These are phyloP conservation scores for Tylopilus subfusipes DNA, from an alignment of 768 basidiomycete species.

Conservation along the genomic window DNA sequence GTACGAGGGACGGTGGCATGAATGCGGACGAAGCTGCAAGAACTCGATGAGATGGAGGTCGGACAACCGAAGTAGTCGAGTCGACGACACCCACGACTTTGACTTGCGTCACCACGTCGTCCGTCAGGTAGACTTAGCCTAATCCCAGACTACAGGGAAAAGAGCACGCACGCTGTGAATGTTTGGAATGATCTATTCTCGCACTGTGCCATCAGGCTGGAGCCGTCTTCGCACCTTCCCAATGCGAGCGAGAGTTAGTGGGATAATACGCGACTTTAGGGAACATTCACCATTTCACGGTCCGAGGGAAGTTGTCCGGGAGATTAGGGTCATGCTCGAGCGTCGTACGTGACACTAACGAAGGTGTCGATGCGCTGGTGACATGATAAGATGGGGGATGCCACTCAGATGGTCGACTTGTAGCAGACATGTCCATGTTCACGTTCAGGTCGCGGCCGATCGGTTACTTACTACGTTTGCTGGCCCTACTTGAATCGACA, in stretches of 20 bases:
- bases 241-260: neutral
- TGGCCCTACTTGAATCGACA: no score
- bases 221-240: conserved; percentile 73
- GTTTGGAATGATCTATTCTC: conserved; percentile 67
- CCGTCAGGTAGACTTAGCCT: neutral
- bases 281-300: conserved; percentile 50
- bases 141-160: neutral
- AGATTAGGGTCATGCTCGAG: conserved; percentile 24
- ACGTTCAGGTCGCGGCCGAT: no score
- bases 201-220: conserved; percentile 59
- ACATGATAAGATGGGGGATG: conserved; percentile 31
- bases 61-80: neutral
- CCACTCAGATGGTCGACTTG: conserved; percentile 26
- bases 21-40: neutral
- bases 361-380: conserved; percentile 11
- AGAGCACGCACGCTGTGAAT: conserved; percentile 40
- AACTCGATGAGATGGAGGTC: neutral
- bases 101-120: neutral
- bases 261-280: neutral
- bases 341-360: conserved; percentile 5
- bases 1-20: conserved; percentile 2
- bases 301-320: conserved; percentile 49
- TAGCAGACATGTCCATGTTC: neutral
- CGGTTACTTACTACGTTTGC: no score
- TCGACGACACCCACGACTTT: neutral